Base-by-base conservation (phyloP, 495 filamentous ascomycete species). In the Terfezia claveryi region DNA sequence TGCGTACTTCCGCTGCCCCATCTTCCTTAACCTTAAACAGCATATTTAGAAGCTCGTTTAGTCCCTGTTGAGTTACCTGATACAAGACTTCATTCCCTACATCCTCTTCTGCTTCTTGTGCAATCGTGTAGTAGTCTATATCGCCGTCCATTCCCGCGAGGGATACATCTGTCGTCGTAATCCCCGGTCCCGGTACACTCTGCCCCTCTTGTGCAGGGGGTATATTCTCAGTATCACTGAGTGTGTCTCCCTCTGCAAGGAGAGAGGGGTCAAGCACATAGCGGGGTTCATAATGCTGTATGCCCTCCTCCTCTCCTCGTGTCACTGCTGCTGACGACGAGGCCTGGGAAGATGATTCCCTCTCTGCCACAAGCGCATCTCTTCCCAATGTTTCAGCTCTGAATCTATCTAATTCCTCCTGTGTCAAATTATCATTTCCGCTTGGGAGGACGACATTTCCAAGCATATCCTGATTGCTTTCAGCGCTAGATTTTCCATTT, bases 51-150 rank as follows among this genome's bases (percentile, higher is more conserved):
- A 96, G 71, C 66, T 96, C 87, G 62, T 95, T 94, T 66, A 94
- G 81, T 1, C 83, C 86, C 62, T 93, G 80, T 62, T 94, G 85
- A 0, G 82, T 84, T 16, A 89, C 79, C 63, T 94, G 85, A 62
- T 91, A 94, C 8, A 96, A 70, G 14, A 94, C 78, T 62, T 96
- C 91, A 58, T 83, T 85, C 36, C 86, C 86, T 8, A 82, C 77
- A 62, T 94, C 87, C 59, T 71, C 74, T 61, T 93, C 88, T 14
- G 79, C 78, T 52, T 85, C 82, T 9, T 84, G 82, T 55, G 23
- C 57, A 27, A 50, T 54, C 50, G 17, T 52, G 52, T 37, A 36
- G 11, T 85, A 81, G 58, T 87, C 84, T 61, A 84, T 83, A 9
- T 79, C 85, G 38, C 80, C 85, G 85, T 36, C 50, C 27, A 17